phyloP scores from a whole-genome alignment of 306 rosid genomes.

The Prinsepia uniflora region DNA sequence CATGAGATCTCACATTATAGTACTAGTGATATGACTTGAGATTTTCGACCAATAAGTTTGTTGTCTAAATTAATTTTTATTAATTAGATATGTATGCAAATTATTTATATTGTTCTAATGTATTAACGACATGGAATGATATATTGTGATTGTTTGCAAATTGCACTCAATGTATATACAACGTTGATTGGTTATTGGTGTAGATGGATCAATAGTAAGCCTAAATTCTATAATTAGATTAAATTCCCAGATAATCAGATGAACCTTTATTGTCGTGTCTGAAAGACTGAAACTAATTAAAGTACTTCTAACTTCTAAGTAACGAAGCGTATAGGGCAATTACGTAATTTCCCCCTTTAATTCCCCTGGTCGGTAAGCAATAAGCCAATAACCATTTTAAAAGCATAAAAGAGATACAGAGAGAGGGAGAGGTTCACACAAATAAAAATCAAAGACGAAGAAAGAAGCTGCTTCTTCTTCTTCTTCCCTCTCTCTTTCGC shows the following conservation, averaged over 20 bases:
- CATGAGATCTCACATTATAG: too few species aligned
- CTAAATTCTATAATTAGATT: background rate
- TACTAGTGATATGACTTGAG: too few species aligned
- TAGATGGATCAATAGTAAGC: background rate
- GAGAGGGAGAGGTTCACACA: conserved; percentile 5
- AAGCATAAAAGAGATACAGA: background rate
- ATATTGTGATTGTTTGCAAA: too few species aligned
- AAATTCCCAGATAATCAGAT: background rate
- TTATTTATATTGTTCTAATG: too few species aligned
- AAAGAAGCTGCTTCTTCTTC: conserved; percentile 9
- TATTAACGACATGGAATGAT: too few species aligned
- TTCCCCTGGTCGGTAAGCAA: conserved; percentile 19
- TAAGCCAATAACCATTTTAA: conserved; percentile 4
- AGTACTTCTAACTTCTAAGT: too few species aligned
- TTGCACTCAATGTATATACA: too few species aligned
- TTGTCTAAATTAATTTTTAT: too few species aligned
- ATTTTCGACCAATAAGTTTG: too few species aligned
- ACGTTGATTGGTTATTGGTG: background rate
- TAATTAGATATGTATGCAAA: too few species aligned
- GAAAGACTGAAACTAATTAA: too few species aligned
- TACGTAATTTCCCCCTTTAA: conserved; percentile 8
- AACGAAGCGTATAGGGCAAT: conserved; percentile 16
- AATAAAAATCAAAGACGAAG: conserved; percentile 21
- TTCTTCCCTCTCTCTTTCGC: conserved; percentile 25
- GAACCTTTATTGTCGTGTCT: too few species aligned